A percentile compares a stretch with the other conserved stretches of the same genome.
Evolutionary conservation across 495 filamentous ascomycete species (phyloP).

Genomic region (Amphirosellinia nigrospora): DNA sequence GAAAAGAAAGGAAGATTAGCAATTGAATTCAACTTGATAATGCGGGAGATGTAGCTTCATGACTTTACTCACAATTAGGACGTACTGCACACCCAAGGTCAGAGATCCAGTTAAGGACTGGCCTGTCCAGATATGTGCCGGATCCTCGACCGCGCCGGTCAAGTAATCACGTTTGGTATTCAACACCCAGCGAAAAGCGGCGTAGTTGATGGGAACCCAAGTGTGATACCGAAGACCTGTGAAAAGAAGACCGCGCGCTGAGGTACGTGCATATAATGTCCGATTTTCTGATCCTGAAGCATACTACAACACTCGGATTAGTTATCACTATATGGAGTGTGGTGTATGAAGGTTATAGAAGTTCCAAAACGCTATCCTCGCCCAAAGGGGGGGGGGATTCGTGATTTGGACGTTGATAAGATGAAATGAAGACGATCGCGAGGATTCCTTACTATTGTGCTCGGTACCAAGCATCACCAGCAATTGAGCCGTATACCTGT

Average conservation of each 20-base stretch:
- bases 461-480: constrained; percentile 57
- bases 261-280: constrained; percentile 66
- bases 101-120: constrained; percentile 53
- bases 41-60: background rate
- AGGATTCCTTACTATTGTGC: constrained; percentile 60
- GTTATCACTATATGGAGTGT: background rate
- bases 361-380: background rate
- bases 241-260: constrained; percentile 64
- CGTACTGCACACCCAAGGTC: constrained; percentile 61
- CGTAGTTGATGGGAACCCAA: constrained; percentile 56
- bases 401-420: background rate
- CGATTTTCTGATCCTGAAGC: constrained; percentile 53
- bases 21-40: background rate
- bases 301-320: constrained; percentile 25
- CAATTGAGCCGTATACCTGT: constrained; percentile 58
- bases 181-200: constrained; percentile 52
- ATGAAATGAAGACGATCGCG: background rate
- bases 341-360: background rate
- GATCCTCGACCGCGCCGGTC: constrained; percentile 55
- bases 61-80: constrained; percentile 48
- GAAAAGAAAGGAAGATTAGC: constrained; percentile 16
- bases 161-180: constrained; percentile 60
- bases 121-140: constrained; percentile 63
- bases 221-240: constrained; percentile 61
- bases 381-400: background rate